Evolutionary conservation across 352 stramenopile genomes (phyloP).

Genomic region (Phytophthora syringae): DNA sequence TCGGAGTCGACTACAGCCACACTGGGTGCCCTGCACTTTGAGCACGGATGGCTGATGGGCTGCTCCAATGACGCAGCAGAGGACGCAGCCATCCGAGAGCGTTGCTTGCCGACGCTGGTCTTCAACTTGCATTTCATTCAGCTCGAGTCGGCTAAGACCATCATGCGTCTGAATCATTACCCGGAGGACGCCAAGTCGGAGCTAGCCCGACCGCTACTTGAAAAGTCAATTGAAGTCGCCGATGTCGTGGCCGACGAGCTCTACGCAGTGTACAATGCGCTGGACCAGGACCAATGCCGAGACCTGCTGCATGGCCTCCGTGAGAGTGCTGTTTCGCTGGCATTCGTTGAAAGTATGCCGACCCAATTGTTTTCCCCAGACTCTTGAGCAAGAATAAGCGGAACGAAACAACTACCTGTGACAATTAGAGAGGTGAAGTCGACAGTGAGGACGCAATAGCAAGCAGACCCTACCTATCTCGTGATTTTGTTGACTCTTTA

Average conservation of each 20-base stretch:
- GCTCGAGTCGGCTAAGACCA: conserved; percentile 73
- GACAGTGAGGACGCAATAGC: conserved; percentile 28
- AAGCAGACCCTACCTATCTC: conserved; percentile 28
- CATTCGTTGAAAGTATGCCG: conserved; percentile 56
- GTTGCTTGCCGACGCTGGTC: conserved; percentile 73
- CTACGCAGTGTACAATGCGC: conserved; percentile 67
- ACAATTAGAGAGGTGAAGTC: conserved; percentile 37
- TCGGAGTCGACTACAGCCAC: conserved; percentile 53
- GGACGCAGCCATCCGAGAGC: conserved; percentile 49
- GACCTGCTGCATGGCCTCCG: conserved; percentile 72
- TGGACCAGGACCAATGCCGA: conserved; percentile 69
- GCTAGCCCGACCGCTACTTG: conserved; percentile 62
- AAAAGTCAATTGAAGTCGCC: conserved; percentile 79
- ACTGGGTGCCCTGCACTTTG: conserved; percentile 83
- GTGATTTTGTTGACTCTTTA: conserved; percentile 9
- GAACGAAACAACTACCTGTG: conserved; percentile 20
- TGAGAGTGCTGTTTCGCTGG: conserved; percentile 70
- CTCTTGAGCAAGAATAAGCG: conserved; percentile 36
- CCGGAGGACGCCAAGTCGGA: conserved; percentile 59
- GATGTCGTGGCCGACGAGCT: conserved; percentile 83
- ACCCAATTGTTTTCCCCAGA: conserved; percentile 12
- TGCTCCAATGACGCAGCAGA: conserved; percentile 55
- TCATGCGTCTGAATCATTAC: conserved; percentile 78
- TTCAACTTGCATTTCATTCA: conserved; percentile 83
- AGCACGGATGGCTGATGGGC: conserved; percentile 74